Conservation (phyloP, 805 yeast genomes). For the Grigorovia transvaalensis region DNA sequence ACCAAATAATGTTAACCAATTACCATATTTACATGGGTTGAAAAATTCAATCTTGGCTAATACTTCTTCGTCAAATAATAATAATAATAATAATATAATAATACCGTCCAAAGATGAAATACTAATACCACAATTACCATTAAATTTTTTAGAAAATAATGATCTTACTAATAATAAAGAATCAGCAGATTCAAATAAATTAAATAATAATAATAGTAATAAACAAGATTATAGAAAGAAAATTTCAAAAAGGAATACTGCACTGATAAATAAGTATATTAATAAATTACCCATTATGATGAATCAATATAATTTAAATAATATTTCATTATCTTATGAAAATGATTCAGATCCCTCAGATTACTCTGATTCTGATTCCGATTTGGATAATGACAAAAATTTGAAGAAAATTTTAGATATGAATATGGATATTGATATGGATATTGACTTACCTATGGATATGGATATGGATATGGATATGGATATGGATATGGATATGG, state of each 20-base stretch:
- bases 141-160: not conserved
- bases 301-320: conserved; percentile 24
- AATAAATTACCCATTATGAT: conserved; percentile 31
- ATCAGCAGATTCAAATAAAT: not conserved
- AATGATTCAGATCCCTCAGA: conserved; percentile 3
- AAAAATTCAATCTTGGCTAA: conserved; percentile 15
- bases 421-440: not conserved
- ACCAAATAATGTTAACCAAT: conserved; percentile 7
- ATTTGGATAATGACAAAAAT: conserved; percentile 4
- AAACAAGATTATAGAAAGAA: not conserved
- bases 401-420: not conserved
- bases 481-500: not conserved
- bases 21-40: conserved; percentile 21
- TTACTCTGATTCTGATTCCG: too few relatives aligned
- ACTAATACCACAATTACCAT: not conserved
- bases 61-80: not conserved
- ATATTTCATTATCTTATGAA: conserved; percentile 23
- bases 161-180: not conserved
- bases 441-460: not conserved
- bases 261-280: conserved; percentile 11
- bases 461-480: not conserved
- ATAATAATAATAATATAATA: not conserved
- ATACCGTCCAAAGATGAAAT: not conserved
- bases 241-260: not conserved
- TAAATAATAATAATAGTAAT: not conserved